These are phyloP conservation scores for Aspergillus sp. DNA, from an alignment of 2,329 filamentous ascomycete species.

Conservation along the genomic window DNA sequence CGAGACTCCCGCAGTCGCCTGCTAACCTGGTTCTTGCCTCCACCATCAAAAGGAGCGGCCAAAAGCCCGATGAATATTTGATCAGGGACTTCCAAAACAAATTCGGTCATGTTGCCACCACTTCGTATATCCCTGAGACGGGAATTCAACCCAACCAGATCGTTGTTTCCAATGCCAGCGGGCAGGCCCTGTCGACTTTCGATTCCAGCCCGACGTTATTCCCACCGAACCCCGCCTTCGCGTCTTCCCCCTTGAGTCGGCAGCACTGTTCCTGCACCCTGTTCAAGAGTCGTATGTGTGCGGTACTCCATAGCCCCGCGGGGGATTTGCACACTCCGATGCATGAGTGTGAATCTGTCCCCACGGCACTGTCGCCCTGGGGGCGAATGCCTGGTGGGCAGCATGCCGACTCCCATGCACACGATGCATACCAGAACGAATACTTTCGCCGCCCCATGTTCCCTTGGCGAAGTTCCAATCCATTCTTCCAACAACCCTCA, in stretches of 20 bases:
- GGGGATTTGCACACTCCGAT: conserved; percentile 7
- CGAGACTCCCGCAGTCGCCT: background rate
- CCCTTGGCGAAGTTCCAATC: background rate
- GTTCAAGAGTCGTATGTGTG: conserved; percentile 3
- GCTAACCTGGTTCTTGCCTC: background rate
- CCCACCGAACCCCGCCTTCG: background rate
- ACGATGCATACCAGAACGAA: background rate
- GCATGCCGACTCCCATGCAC: background rate
- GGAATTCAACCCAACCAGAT: background rate
- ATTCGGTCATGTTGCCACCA: background rate
- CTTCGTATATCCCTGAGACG: background rate
- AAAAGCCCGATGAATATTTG: background rate
- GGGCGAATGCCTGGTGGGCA: background rate
- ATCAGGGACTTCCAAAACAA: background rate
- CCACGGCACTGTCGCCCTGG: background rate
- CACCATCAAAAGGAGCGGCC: background rate
- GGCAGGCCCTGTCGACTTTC: background rate
- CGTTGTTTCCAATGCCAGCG: background rate
- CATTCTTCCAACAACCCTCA: background rate
- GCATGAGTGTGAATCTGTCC: background rate
- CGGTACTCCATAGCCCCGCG: conserved; percentile 5
- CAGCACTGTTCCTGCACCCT: background rate
- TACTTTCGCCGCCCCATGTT: background rate
- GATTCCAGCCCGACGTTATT: background rate
- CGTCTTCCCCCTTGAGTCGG: background rate